Conservation (phyloP, 148 eudicot genomes). For the Arctostaphylos glauca region DNA sequence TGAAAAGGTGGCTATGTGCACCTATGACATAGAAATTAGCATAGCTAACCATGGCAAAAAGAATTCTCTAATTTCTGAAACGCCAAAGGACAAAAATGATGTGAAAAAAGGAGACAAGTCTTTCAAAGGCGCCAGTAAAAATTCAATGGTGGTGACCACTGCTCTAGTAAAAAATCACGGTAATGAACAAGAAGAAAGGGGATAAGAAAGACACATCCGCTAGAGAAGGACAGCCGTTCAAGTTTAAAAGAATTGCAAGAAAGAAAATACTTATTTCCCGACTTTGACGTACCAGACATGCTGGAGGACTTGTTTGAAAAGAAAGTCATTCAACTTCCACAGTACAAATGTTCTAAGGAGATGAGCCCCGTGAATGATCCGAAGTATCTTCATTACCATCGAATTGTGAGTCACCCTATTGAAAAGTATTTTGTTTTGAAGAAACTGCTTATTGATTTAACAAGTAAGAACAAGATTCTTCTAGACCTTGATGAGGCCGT, state of each 20-base stretch:
- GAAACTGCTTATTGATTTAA: not conserved
- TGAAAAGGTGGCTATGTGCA: not conserved
- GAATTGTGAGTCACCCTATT: no score
- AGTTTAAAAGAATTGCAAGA: conserved; percentile 1
- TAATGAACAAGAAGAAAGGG: not conserved
- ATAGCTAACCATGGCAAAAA: not conserved
- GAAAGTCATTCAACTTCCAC: not conserved
- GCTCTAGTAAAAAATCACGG: not conserved
- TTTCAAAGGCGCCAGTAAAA: not conserved
- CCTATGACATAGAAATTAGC: not conserved
- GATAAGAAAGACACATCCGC: not conserved
- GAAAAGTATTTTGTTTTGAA: not conserved
- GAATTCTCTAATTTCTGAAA: not conserved
- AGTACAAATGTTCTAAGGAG: not conserved
- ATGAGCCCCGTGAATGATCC: not conserved
- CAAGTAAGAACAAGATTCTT: not conserved
- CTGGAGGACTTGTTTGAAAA: not conserved
- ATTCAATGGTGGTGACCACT: not conserved
- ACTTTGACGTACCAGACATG: not conserved
- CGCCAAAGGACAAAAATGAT: not conserved
- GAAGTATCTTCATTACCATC: not conserved
- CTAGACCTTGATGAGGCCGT: not conserved
- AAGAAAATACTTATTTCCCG: not conserved
- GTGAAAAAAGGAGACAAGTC: not conserved
- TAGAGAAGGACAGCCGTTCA: not conserved